Evolutionary conservation across 257 asterid genomes (phyloP), one percentile per base, ranked within the genome.

Genomic region (Cinchona pubescens): DNA sequence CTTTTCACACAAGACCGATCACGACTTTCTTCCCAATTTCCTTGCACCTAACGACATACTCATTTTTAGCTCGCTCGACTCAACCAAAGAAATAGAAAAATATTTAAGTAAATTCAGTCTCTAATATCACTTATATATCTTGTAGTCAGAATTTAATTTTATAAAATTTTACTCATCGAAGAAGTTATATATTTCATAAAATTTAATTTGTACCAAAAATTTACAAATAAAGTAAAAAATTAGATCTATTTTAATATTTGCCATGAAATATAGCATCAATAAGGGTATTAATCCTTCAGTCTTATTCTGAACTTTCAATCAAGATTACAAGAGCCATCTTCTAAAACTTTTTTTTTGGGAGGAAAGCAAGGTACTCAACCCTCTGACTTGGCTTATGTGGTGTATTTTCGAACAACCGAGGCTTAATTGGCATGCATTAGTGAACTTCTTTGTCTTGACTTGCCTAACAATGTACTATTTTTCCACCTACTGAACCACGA

Each of bases 61-160:
- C 12, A 37, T 12, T 58, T 34, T 42, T 8, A 61, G 66, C 27
- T 49, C 19, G 55, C n/a, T n/a, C 12, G 7, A 79, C 51, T 79
- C 66, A 53, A 62, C 63, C 40, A 1, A 58, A 73, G 53, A 74
- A 56, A 53, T 51, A 16, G 58, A 66, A 67, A 29, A 75, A 38
- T 72, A 3, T 1, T 23, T n/a, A n/a, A n/a, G n/a, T n/a, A n/a
- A n/a, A n/a, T n/a, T n/a, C n/a, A n/a, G n/a, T n/a, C n/a, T n/a
- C n/a, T n/a, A n/a, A n/a, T n/a, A n/a, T n/a, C n/a, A n/a, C n/a
- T n/a, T n/a, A n/a, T n/a, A n/a, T n/a, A n/a, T n/a, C n/a, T n/a
- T n/a, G n/a, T n/a, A n/a, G n/a, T n/a, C n/a, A n/a, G n/a, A n/a
- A n/a, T n/a, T n/a, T n/a, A n/a, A n/a, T n/a, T n/a, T n/a, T n/a